Percentiles rank a stretch among this genome's conserved stretches.
phyloP scores from a whole-genome alignment of 352 stramenopile genomes.

The Phytophthora pisi region DNA sequence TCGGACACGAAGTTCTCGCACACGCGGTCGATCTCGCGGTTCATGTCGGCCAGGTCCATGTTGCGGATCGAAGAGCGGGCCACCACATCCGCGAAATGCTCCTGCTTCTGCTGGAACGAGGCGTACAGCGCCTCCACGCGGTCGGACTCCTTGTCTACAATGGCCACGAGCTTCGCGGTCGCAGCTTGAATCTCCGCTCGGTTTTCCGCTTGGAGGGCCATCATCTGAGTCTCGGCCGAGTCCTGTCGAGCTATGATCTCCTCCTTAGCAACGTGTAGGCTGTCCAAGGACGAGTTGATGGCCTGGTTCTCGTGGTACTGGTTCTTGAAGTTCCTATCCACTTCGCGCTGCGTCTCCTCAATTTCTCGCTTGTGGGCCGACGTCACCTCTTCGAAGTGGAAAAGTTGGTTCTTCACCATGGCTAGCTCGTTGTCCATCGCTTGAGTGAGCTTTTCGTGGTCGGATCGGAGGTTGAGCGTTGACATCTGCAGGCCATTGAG shows the following conservation, averaged over 20 bases:
- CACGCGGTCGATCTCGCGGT: slow-evolving; percentile 78
- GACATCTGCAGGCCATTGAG: slow-evolving; percentile 48
- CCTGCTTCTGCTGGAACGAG: slow-evolving; percentile 83
- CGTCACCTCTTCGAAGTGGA: slow-evolving; percentile 73
- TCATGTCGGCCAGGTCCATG: slow-evolving; percentile 81
- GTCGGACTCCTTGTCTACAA: slow-evolving; percentile 85
- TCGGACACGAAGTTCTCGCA: slow-evolving; percentile 82
- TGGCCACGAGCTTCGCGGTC: slow-evolving; percentile 62
- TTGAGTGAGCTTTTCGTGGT: slow-evolving; percentile 59
- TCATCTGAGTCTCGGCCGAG: slow-evolving; percentile 63
- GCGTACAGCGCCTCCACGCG: slow-evolving; percentile 79
- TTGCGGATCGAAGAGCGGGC: slow-evolving; percentile 81
- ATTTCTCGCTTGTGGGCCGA: slow-evolving; percentile 64
- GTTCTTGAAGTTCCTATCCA: slow-evolving; percentile 58
- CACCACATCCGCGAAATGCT: slow-evolving; percentile 80
- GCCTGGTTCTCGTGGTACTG: slow-evolving; percentile 65
- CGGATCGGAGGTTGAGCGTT: slow-evolving; percentile 44
- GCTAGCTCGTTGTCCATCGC: slow-evolving; percentile 66
- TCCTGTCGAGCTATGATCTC: slow-evolving; percentile 63
- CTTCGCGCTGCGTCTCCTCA: slow-evolving; percentile 61
- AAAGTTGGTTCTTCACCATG: slow-evolving; percentile 76
- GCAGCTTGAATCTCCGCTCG: slow-evolving; percentile 74
- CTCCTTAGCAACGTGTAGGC: slow-evolving; percentile 51
- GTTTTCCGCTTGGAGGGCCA: slow-evolving; percentile 73
- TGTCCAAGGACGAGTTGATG: slow-evolving; percentile 46